phyloP scores from a whole-genome alignment of 352 stramenopile species.

The Elongisporangium prolatum region DNA sequence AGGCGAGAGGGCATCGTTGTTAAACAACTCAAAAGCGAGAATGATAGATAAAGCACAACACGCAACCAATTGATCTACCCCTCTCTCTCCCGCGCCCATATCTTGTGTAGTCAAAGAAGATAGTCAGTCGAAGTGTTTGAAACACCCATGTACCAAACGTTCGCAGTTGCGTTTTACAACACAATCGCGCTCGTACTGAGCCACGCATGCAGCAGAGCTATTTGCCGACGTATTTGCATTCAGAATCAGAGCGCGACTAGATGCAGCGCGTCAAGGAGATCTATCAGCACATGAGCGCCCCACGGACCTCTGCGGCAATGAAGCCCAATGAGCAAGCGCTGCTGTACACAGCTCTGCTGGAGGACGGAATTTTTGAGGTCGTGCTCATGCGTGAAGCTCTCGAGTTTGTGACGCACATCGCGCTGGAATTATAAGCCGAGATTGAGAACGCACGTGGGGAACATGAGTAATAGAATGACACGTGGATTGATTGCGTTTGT shows the following conservation, averaged over 20 bases:
- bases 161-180: too few relatives aligned
- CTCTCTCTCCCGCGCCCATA: too few relatives aligned
- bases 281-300: slow-evolving; percentile 23
- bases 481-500: too few relatives aligned
- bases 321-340: not conserved
- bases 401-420: slow-evolving; percentile 84
- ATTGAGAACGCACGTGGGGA: slow-evolving; percentile 29
- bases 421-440: slow-evolving; percentile 62
- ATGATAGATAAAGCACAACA: too few relatives aligned
- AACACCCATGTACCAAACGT: too few relatives aligned
- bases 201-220: not conserved
- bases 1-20: too few relatives aligned
- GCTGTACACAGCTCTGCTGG: slow-evolving; percentile 21
- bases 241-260: not conserved
- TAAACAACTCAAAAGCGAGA: too few relatives aligned
- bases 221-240: not conserved
- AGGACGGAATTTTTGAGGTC: slow-evolving; percentile 37
- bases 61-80: too few relatives aligned
- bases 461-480: too few relatives aligned
- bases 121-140: too few relatives aligned
- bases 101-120: too few relatives aligned
- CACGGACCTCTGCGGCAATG: not conserved
- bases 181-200: too few relatives aligned
- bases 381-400: slow-evolving; percentile 86
- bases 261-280: slow-evolving; percentile 44